Evolutionary conservation across 352 stramenopile genomes (phyloP).

Genomic region (Phytophthora uliginosa): DNA sequence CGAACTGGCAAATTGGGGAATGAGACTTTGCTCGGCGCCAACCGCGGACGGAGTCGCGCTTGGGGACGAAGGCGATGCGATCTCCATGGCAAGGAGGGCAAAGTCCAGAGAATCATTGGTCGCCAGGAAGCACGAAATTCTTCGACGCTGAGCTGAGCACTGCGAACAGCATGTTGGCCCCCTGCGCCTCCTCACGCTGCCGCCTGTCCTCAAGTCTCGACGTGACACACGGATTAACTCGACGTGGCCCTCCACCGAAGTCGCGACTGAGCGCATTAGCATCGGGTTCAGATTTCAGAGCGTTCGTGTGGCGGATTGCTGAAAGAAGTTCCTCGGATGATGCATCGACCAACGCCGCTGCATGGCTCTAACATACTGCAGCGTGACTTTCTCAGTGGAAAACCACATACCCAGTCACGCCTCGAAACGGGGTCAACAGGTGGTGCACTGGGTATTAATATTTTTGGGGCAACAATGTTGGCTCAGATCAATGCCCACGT

Average conservation of each 20-base stretch:
- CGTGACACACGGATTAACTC: constrained; percentile 28
- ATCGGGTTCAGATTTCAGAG: constrained; percentile 33
- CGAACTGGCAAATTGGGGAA: constrained; percentile 39
- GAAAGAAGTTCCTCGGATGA: not conserved
- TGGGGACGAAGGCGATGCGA: not conserved
- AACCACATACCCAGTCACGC: not conserved
- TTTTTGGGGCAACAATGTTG: not conserved
- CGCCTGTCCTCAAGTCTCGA: constrained; percentile 35
- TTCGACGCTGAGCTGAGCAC: constrained; percentile 7
- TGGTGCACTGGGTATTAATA: not conserved
- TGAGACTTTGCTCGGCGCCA: constrained; percentile 21
- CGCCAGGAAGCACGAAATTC: constrained; percentile 4
- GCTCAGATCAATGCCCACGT: not conserved
- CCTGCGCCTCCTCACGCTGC: constrained; percentile 2
- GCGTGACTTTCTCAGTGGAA: not conserved
- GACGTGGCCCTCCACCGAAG: constrained; percentile 12
- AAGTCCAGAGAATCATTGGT: constrained; percentile 10
- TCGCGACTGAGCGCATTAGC: constrained; percentile 16
- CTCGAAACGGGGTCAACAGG: not conserved
- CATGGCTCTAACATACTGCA: not conserved
- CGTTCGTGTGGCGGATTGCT: constrained; percentile 8
- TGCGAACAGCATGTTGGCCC: not conserved
- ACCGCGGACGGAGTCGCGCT: not conserved
- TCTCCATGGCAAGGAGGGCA: constrained; percentile 2
- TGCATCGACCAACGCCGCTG: not conserved